These are phyloP conservation scores for Aristolochia contorta DNA, from an alignment of 164 flowering plant species.

Conservation along the genomic window DNA sequence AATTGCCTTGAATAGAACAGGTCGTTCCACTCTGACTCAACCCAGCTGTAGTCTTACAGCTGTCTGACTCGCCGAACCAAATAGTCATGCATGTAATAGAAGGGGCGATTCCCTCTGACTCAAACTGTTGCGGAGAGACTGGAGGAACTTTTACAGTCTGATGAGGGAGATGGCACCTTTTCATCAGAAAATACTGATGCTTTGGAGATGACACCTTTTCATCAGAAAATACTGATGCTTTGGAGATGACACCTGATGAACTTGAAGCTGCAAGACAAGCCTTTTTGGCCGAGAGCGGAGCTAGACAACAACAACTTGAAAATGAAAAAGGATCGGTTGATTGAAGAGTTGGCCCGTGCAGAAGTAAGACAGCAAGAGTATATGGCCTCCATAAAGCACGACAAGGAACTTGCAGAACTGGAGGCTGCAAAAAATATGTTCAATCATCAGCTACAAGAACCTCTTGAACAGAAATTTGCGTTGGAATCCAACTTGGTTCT, in stretches of 20 bases:
- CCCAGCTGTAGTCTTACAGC: too few relatives aligned
- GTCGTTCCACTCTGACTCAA: too few relatives aligned
- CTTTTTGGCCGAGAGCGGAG: constrained; percentile 29
- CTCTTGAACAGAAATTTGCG: constrained; percentile 39
- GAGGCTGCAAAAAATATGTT: constrained; percentile 41
- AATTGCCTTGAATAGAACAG: too few relatives aligned
- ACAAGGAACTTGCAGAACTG: constrained; percentile 46
- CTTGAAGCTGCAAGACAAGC: constrained; percentile 19
- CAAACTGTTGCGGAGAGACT: too few relatives aligned
- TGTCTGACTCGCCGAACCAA: too few relatives aligned
- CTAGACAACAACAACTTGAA: constrained; percentile 34
- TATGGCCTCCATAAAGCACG: constrained; percentile 29
- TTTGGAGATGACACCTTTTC: too few relatives aligned
- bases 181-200: too few relatives aligned
- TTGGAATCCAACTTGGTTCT: constrained; percentile 44
- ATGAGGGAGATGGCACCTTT: too few relatives aligned
- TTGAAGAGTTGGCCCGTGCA: constrained; percentile 32
- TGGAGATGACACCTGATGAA: constrained; percentile 20
- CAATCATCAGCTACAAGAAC: constrained; percentile 35
- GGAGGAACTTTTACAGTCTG: too few relatives aligned
- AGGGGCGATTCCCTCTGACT: too few relatives aligned
- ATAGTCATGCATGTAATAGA: too few relatives aligned
- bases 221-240: constrained; percentile 14
- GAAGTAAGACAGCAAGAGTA: constrained; percentile 39
- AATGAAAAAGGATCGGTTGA: constrained; percentile 40